Conservation (phyloP, 495 filamentous ascomycete genomes). For the Schizothecium vesticola region DNA sequence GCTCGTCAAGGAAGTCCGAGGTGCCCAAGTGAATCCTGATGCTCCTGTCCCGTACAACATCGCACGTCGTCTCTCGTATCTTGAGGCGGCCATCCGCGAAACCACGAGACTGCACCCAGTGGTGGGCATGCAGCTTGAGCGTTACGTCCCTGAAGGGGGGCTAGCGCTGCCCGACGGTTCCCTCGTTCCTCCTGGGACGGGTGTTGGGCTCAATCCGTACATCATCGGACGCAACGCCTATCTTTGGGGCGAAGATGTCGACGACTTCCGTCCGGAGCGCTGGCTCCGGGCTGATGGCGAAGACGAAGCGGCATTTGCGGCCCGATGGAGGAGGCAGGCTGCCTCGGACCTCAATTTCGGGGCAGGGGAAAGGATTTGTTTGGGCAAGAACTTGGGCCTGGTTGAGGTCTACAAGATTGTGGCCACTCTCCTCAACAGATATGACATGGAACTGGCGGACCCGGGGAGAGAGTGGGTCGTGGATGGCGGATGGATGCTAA, state of each 20-base stretch:
- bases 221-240: constrained; percentile 29
- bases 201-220: constrained; percentile 28
- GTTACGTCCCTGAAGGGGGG: constrained; percentile 52
- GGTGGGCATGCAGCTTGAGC: constrained; percentile 48
- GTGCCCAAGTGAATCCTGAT: neutral
- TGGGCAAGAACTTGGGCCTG: constrained; percentile 58
- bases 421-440: constrained; percentile 51
- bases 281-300: constrained; percentile 34
- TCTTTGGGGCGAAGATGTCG: constrained; percentile 46
- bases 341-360: constrained; percentile 47
- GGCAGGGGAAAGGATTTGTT: constrained; percentile 54
- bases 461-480: constrained; percentile 15
- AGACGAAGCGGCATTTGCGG: constrained; percentile 14
- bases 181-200: constrained; percentile 45
- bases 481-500: neutral
- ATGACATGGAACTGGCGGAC: constrained; percentile 34
- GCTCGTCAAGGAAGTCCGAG: constrained; percentile 22
- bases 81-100: constrained; percentile 62
- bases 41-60: constrained; percentile 14
- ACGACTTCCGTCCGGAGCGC: constrained; percentile 48
- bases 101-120: constrained; percentile 55
- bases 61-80: constrained; percentile 44
- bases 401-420: constrained; percentile 62
- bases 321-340: constrained; percentile 17
- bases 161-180: constrained; percentile 47